Evolutionary conservation across 495 filamentous ascomycete species (phyloP).

Genomic region (Penicillium diatomitis): DNA sequence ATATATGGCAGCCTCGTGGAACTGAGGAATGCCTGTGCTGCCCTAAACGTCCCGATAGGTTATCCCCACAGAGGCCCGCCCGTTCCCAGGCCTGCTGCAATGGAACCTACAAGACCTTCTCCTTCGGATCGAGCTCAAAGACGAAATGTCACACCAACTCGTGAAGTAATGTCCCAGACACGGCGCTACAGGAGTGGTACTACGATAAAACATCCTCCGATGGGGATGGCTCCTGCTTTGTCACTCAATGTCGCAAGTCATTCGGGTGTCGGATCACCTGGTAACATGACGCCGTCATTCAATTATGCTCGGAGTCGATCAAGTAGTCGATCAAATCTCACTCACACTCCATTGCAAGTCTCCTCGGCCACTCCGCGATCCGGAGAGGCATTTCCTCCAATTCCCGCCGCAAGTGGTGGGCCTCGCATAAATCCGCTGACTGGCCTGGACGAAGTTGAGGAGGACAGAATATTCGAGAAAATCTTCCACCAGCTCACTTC

Average conservation of each 20-base stretch:
- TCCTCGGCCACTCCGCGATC: constrained; percentile 62
- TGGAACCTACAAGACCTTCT: constrained; percentile 17
- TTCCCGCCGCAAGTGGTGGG: constrained; percentile 28
- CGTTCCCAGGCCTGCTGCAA: constrained; percentile 18
- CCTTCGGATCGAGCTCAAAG: constrained; percentile 30
- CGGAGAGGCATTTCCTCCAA: constrained; percentile 64
- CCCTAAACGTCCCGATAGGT: constrained; percentile 26
- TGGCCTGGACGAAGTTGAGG: constrained; percentile 55
- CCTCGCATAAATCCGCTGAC: constrained; percentile 44
- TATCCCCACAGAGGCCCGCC: constrained; percentile 12
- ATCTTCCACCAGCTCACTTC: constrained; percentile 65
- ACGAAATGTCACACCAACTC: constrained; percentile 51
- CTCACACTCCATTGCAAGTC: constrained; percentile 37
- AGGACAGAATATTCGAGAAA: constrained; percentile 70
- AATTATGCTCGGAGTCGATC: constrained; percentile 39
- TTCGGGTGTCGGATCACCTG: constrained; percentile 26
- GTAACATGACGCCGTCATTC: constrained; percentile 25
- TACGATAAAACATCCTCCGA: constrained; percentile 49
- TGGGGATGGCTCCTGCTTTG: constrained; percentile 16
- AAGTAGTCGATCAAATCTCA: constrained; percentile 41
- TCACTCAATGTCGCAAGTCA: constrained; percentile 20
- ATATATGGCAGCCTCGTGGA: constrained; percentile 76
- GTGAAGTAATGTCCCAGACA: constrained; percentile 40
- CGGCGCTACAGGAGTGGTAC: constrained; percentile 53
- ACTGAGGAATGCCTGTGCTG: constrained; percentile 47